Conservation (phyloP, 2,329 filamentous ascomycete species). For the Fusarium praegraminearum region DNA sequence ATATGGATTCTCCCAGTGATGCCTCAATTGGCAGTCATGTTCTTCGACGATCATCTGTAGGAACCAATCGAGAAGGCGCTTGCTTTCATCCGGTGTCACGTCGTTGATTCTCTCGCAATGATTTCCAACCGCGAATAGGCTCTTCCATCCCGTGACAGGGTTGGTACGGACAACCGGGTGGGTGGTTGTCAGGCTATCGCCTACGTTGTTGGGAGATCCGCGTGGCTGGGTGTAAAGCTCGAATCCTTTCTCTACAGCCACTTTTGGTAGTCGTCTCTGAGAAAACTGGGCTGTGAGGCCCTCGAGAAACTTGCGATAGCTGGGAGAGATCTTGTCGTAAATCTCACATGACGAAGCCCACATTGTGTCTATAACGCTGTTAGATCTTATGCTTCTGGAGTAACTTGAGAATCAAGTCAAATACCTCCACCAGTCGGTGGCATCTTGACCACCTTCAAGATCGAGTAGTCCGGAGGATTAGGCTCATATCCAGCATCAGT, state of each 20-base stretch:
- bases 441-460: not conserved
- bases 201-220: not conserved
- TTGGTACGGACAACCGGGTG: slow-evolving; percentile 6
- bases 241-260: slow-evolving; percentile 3
- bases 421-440: not conserved
- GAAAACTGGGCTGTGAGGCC: not conserved
- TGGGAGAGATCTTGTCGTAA: slow-evolving; percentile 3
- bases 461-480: slow-evolving; percentile 5
- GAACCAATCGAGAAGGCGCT: slow-evolving; percentile 3
- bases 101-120: not conserved
- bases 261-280: not conserved
- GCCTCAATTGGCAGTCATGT: slow-evolving; percentile 2
- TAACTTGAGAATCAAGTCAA: too few species aligned
- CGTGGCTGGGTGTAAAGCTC: slow-evolving; percentile 2
- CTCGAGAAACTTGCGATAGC: not conserved
- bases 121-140: slow-evolving; percentile 5
- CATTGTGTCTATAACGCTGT: not conserved
- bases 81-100: not conserved
- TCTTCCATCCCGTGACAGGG: slow-evolving; percentile 7
- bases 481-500: slow-evolving; percentile 11
- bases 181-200: not conserved
- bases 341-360: slow-evolving; percentile 6
- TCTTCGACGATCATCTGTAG: slow-evolving; percentile 4
- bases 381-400: too few species aligned
- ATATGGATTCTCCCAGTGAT: not conserved